Evolutionary conservation across 2,329 filamentous ascomycete species (phyloP).

Genomic region (Helotiales sp.): DNA sequence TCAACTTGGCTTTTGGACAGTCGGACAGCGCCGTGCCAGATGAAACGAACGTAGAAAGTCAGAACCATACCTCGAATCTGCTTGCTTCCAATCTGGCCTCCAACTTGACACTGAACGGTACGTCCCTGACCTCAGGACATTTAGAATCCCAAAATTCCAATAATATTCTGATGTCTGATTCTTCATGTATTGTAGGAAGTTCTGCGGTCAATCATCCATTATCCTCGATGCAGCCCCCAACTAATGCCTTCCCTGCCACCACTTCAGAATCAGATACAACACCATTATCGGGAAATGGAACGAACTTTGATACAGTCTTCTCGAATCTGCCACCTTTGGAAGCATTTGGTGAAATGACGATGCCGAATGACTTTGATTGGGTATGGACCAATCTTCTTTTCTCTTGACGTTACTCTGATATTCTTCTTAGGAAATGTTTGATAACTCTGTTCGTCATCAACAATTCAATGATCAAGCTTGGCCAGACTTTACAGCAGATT

Average conservation of each 20-base stretch:
- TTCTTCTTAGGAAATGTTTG: conserved; percentile 22
- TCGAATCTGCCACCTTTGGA: conserved; percentile 6
- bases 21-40: not conserved
- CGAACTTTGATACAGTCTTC: conserved; percentile 4
- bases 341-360: conserved; percentile 17
- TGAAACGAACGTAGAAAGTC: not conserved
- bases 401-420: not conserved
- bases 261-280: not conserved
- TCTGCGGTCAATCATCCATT: not conserved
- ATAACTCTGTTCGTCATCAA: conserved; percentile 18
- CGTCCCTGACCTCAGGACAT: not conserved
- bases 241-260: not conserved
- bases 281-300: not conserved
- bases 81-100: not conserved
- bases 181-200: not conserved
- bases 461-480: conserved; percentile 12
- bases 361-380: conserved; percentile 28
- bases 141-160: not conserved
- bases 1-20: conserved; percentile 7
- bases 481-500: conserved; percentile 12
- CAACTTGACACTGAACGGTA: conserved; percentile 13
- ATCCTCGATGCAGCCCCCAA: not conserved
- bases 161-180: not conserved
- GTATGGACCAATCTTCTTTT: conserved; percentile 15
- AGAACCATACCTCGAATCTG: not conserved